Evolutionary conservation across 176 grass and related monocot species (phyloP), one percentile per base, ranked within the genome.

Genomic region (Eragrostis curvula): DNA sequence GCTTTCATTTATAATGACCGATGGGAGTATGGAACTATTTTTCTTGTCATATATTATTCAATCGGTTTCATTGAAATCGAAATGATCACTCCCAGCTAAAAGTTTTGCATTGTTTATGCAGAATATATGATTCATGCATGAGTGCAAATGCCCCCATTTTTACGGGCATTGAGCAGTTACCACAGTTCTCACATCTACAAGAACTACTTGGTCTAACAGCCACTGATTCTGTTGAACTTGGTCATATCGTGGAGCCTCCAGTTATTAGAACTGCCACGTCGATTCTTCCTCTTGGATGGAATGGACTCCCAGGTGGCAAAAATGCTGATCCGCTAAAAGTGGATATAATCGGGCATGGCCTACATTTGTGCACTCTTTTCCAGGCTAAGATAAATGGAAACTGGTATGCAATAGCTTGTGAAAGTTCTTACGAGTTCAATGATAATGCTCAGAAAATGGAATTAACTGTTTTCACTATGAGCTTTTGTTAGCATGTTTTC

Each of bases 351-450:
- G 96, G 96, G 43, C 81, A 95, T 84, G 92, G 73, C 21, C 85
- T 98, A 46, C 88, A 98, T 61, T 28, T 93, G 81, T 98, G 96
- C 83, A 91, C 78, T 43, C 92, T 93, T 80, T 89, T 95, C 79
- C 95, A 95, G 78, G 95, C 95, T 75, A 89, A 93, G 69, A 88
- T 98, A 74, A 98, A 98, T 89, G 95, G 95, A 89, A 91, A 83
- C 79, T 98, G 95, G 95, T 98, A 98, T 66, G 41, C 18, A 66
- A 74, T 88, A 43, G 57, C 7, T 85, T 72, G 48, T 75, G 79
- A 25, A 67, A 51, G 68, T 62, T 61, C 6, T 10, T 68, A 51
- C 44, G 74, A 62, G 42, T 75, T 50, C 42, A 43, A 14, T 12
- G 7, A 58, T 61, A 61, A 28, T 13, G 11, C 24, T 61, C 10